A percentile compares a stretch with the other conserved stretches of the same genome.
Conservation (phyloP, 1,284 basidiomycete species). For the Stereum hirsutum region DNA sequence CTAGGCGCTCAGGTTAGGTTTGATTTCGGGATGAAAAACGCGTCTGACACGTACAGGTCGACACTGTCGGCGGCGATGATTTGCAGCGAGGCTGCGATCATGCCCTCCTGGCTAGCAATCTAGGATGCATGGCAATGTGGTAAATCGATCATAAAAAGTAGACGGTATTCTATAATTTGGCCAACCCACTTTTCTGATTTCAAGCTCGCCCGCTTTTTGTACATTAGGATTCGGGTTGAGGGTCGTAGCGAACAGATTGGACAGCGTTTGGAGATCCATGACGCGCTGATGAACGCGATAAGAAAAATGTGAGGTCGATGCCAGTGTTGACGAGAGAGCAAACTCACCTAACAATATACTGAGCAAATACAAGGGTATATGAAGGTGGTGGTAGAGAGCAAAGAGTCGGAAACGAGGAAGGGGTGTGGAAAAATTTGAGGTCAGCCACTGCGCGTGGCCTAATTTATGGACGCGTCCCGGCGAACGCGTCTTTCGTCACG, state of each 20-base stretch:
- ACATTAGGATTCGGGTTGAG: slow-evolving; percentile 80
- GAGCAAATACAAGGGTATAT: not conserved
- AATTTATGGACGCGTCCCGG: too few relatives aligned
- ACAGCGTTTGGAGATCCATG: slow-evolving; percentile 75
- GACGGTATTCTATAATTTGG: not conserved
- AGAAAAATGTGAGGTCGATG: not conserved
- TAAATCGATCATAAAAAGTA: too few relatives aligned
- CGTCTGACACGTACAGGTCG: slow-evolving; percentile 58
- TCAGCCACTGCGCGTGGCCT: not conserved
- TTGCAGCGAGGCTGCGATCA: slow-evolving; percentile 70
- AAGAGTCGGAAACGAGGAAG: not conserved
- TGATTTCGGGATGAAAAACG: slow-evolving; percentile 19
- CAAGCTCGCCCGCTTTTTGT: slow-evolving; percentile 72
- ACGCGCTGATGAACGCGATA: not conserved
- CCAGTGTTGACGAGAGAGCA: not conserved
- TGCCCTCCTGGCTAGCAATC: slow-evolving; percentile 71
- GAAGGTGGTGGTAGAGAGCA: not conserved
- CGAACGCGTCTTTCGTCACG: too few relatives aligned
- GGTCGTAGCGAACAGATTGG: slow-evolving; percentile 70
- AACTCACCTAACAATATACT: not conserved
- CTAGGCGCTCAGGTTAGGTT: slow-evolving; percentile 26
- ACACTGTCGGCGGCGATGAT: slow-evolving; percentile 71
- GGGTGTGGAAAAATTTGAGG: not conserved
- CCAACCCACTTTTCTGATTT: slow-evolving; percentile 66
- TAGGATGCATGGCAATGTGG: slow-evolving; percentile 20